Evolutionary conservation across 257 asterid species (phyloP).

Genomic region (Solanum corneliomulleri): DNA sequence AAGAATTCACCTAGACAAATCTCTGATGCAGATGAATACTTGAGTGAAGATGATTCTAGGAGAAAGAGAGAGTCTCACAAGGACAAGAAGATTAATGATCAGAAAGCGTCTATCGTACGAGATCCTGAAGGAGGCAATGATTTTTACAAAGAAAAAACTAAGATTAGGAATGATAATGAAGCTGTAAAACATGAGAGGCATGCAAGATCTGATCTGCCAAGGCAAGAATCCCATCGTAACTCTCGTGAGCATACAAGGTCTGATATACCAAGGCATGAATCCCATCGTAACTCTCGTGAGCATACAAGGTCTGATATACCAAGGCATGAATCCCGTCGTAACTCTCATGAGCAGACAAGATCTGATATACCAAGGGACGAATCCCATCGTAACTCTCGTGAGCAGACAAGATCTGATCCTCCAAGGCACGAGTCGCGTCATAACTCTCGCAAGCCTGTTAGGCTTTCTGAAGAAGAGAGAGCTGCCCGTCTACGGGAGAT

Average conservation of each 20-base stretch:
- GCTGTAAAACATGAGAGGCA: conserved; percentile 17
- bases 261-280: conserved; percentile 21
- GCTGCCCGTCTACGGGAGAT: conserved; percentile 81
- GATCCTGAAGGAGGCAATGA: not conserved
- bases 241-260: conserved; percentile 4
- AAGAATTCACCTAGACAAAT: conserved; percentile 31
- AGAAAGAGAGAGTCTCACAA: conserved; percentile 21
- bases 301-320: conserved; percentile 4
- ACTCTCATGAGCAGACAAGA: conserved; percentile 18
- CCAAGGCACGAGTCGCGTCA: conserved; percentile 26
- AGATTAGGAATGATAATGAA: conserved; percentile 1
- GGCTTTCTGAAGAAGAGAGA: conserved; percentile 87
- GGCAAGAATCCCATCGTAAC: conserved; percentile 22
- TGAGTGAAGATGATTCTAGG: conserved; percentile 15
- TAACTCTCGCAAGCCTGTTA: conserved; percentile 30
- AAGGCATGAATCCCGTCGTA: conserved; percentile 20
- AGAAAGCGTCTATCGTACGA: not conserved
- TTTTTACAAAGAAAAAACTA: not conserved
- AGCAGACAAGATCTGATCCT: conserved; percentile 17
- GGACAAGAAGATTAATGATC: conserved; percentile 16
- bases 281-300: conserved; percentile 21
- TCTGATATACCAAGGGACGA: conserved; percentile 29
- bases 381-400: conserved; percentile 20
- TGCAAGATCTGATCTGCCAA: conserved; percentile 5
- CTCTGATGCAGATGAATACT: conserved; percentile 40